Evolutionary conservation across 2,329 filamentous ascomycete species (phyloP), one percentile per base, ranked within the genome.

Genomic region (Pseudogymnoascus sp.): DNA sequence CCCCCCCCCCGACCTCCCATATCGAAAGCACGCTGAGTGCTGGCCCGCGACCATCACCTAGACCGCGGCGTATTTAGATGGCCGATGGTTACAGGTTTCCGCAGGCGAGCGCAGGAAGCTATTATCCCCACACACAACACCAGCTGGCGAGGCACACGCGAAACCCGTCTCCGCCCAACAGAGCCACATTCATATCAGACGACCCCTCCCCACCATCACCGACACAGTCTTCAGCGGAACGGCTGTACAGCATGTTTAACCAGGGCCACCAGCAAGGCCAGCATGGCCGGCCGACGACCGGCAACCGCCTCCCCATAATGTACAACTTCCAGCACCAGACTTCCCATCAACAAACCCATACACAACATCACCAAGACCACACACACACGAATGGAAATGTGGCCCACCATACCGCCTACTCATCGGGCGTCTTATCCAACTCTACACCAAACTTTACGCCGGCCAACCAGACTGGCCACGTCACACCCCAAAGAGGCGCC

Each of bases 191-290:
- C 47, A 33, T 54, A 33, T 59, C 57, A 59, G 35, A 59, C 35
- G 35, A 39, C 21, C 57, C 36, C 29, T 39, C 37, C 37, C 82
- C 81, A 1, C 81, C 81, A 60, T 84, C 82, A 11, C 82, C 82
- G 63, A 79, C 81, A 64, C 66, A 80, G 58, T 72, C 71, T 59
- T 68, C 71, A 9, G 71, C 66, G n/a, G 70, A 66, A 57, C 67
- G 63, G 47, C 61, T 68, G 41, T 73, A 72, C 71, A 68, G 81
- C 73, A 92, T 92, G 88, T 92, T 87, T 79, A 85, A 84, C 71
- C 86, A 89, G 74, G 81, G 80, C 72, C 76, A 79, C 62, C 85
- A 89, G 72, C 85, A 87, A 76, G 84, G 85, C 73, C 88, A 90
- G 73, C 86, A 86, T 77, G 83, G 83, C 76, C 86, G 89, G 77